These are phyloP conservation scores for Oxytropis ochrocephala DNA, from an alignment of 306 rosid species.

Conservation along the genomic window DNA sequence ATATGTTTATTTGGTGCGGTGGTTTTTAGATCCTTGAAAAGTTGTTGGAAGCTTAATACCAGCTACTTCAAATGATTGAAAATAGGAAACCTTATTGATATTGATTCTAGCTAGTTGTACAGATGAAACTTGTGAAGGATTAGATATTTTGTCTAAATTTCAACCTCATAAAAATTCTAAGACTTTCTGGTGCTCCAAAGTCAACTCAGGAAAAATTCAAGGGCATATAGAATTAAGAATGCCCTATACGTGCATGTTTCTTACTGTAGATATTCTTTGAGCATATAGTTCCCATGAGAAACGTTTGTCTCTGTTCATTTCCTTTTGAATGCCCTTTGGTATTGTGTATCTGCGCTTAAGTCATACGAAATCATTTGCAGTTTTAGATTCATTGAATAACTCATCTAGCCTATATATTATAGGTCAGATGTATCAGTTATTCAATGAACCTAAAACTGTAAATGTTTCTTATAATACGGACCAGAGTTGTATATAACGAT, in stretches of 20 bases:
- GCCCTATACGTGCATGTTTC: background rate
- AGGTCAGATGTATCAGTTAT: too few relatives aligned
- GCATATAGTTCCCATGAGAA: background rate
- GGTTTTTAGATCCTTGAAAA: constrained; percentile 11
- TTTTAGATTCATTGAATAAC: too few relatives aligned
- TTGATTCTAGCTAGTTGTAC: too few relatives aligned
- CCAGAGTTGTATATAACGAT: too few relatives aligned
- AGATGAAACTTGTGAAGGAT: background rate
- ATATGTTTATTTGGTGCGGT: background rate
- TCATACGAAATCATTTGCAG: too few relatives aligned
- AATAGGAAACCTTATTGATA: background rate
- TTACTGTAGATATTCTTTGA: background rate
- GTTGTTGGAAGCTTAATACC: background rate
- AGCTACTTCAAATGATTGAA: background rate
- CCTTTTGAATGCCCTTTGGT: too few relatives aligned
- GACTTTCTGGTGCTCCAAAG: background rate
- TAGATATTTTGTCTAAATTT: background rate
- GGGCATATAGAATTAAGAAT: background rate
- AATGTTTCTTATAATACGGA: too few relatives aligned
- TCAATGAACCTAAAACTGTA: too few relatives aligned
- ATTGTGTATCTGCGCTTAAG: too few relatives aligned
- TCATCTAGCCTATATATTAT: too few relatives aligned
- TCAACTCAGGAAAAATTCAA: background rate
- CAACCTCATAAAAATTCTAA: background rate
- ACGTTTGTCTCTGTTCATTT: background rate